Conservation (phyloP, 768 basidiomycete species). For the Russula abietina region DNA sequence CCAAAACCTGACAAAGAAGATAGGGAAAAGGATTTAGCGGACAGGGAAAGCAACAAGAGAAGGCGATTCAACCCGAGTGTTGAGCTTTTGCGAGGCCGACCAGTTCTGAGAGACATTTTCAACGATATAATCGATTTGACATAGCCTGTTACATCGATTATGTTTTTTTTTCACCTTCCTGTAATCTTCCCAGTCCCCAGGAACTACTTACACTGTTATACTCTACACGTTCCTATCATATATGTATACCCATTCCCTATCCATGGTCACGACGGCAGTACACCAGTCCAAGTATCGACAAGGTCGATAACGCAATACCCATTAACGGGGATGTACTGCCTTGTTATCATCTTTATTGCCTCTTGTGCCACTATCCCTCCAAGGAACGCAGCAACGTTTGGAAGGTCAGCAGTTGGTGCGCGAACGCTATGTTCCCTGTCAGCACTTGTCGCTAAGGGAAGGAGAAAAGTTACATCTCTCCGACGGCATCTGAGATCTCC, state of each 20-base stretch:
- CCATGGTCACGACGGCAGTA: slow-evolving; percentile 31
- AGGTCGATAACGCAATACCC: slow-evolving; percentile 84
- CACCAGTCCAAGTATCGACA: slow-evolving; percentile 70
- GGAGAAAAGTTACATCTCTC: slow-evolving; percentile 56
- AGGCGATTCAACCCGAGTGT: slow-evolving; percentile 33
- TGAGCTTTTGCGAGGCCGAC: slow-evolving; percentile 49
- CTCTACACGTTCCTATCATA: slow-evolving; percentile 1
- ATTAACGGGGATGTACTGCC: slow-evolving; percentile 88
- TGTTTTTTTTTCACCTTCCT: not conserved
- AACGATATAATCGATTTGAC: slow-evolving; percentile 34
- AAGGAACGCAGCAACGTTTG: slow-evolving; percentile 88
- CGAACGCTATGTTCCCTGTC: slow-evolving; percentile 51
- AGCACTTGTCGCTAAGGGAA: slow-evolving; percentile 13
- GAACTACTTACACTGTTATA: not conserved
- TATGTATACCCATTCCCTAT: not conserved
- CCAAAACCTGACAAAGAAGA: slow-evolving; percentile 35
- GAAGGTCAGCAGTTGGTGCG: slow-evolving; percentile 77
- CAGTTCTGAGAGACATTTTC: slow-evolving; percentile 56
- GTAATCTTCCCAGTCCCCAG: not conserved
- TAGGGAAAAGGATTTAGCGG: slow-evolving; percentile 26
- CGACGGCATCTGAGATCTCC: slow-evolving; percentile 53
- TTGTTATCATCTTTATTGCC: slow-evolving; percentile 93
- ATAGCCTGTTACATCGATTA: not conserved
- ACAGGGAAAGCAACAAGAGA: slow-evolving; percentile 33
- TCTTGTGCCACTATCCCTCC: slow-evolving; percentile 96